These are phyloP conservation scores for Didymella lethalis DNA, from an alignment of 2,329 filamentous ascomycete genomes.

Conservation along the genomic window DNA sequence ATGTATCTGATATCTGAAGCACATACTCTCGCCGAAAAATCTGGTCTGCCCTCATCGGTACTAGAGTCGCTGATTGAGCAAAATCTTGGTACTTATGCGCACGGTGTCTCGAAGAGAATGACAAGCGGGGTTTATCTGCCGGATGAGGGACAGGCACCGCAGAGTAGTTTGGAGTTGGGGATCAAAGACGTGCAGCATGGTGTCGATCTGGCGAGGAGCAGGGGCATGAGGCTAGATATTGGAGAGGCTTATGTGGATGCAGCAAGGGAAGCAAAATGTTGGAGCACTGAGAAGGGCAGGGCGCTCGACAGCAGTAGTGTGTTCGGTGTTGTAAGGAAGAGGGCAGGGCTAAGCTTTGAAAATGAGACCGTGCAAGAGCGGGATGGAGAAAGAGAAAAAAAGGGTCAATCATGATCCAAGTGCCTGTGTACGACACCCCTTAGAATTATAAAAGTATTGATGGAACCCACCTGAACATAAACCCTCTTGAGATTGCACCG, in stretches of 20 bases:
- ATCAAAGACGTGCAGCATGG: conserved; percentile 63
- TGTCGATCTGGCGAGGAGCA: conserved; percentile 53
- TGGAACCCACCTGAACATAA: too few species aligned
- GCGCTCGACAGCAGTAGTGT: conserved; percentile 60
- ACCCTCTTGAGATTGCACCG: too few species aligned
- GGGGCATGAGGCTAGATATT: conserved; percentile 52
- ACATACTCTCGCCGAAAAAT: conserved; percentile 59
- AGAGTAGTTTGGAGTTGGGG: conserved; percentile 60
- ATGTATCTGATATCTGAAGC: conserved; percentile 61
- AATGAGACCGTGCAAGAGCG: conserved; percentile 46
- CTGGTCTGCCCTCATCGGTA: conserved; percentile 51
- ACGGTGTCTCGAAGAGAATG: conserved; percentile 37
- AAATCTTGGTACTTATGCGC: conserved; percentile 42
- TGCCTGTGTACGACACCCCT: too few species aligned
- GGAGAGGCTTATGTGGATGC: conserved; percentile 56
- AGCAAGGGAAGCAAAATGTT: conserved; percentile 54
- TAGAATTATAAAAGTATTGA: too few species aligned
- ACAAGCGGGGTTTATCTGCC: conserved; percentile 41
- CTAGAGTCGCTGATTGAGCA: conserved; percentile 55
- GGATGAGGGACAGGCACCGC: conserved; percentile 47
- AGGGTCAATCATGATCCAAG: neutral
- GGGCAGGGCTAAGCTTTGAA: conserved; percentile 57
- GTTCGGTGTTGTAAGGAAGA: conserved; percentile 57
- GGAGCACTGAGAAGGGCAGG: conserved; percentile 47
- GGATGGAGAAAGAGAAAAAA: neutral